Conservation (phyloP, 1,139 yeast genomes). For the Arxiozyma slooffiae region DNA sequence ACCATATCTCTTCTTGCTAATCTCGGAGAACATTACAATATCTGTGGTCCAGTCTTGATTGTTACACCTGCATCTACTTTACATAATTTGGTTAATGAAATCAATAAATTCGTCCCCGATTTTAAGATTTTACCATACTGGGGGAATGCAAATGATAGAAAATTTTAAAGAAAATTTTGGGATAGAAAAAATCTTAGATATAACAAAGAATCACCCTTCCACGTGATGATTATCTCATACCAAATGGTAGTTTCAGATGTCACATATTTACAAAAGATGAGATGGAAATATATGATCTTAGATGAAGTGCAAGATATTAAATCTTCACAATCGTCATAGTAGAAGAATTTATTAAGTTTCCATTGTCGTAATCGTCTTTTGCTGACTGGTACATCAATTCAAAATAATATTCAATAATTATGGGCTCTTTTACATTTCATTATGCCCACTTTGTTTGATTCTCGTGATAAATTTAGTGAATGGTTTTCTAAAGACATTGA, state of each 20-base stretch:
- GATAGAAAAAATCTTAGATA: conserved; percentile 86
- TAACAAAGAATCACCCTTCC: conserved; percentile 85
- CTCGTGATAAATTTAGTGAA: conserved; percentile 96
- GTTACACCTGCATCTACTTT: conserved; percentile 97
- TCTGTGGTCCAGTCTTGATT: conserved; percentile 97
- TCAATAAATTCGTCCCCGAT: conserved; percentile 83
- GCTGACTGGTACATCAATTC: conserved; percentile 96
- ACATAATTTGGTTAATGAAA: conserved; percentile 98
- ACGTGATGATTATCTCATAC: conserved; percentile 89
- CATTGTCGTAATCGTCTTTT: conserved; percentile 88
- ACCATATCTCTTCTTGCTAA: conserved; percentile 91
- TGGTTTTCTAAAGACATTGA: conserved; percentile 99
- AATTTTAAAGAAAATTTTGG: conserved; percentile 91
- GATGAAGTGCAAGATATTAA: conserved; percentile 99
- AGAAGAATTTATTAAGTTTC: conserved; percentile 85
- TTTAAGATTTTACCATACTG: conserved; percentile 94
- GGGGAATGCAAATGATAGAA: conserved; percentile 95
- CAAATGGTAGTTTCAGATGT: conserved; percentile 95
- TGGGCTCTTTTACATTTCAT: conserved; percentile 97
- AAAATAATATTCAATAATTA: conserved; percentile 95
- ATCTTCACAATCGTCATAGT: conserved; percentile 85
- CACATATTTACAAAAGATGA: conserved; percentile 87
- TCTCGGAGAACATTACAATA: conserved; percentile 87
- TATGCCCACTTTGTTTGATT: conserved; percentile 96
- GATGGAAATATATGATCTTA: conserved; percentile 97